These are phyloP conservation scores for Xanthoconium separans DNA, from an alignment of 1,284 basidiomycete genomes.

Conservation along the genomic window DNA sequence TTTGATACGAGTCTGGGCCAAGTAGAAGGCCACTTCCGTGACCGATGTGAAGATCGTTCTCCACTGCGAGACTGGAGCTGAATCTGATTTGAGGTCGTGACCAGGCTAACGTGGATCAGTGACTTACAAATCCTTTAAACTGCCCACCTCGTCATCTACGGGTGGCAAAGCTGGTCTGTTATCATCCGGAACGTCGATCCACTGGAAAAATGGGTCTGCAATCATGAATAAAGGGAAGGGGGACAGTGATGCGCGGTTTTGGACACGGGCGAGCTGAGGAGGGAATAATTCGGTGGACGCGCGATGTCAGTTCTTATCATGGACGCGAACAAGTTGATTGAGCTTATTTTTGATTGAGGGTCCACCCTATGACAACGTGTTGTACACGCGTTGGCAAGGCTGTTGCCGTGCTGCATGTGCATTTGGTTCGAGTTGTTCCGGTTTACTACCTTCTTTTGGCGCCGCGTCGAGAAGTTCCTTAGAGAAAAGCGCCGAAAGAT, in stretches of 20 bases:
- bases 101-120: neutral
- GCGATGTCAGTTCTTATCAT: constrained; percentile 31
- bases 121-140: constrained; percentile 26
- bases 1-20: neutral
- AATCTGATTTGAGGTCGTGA: constrained; percentile 12
- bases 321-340: constrained; percentile 22
- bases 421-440: constrained; percentile 23
- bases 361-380: constrained; percentile 40
- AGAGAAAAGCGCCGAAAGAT: constrained; percentile 11
- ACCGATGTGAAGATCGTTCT: neutral
- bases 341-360: constrained; percentile 35
- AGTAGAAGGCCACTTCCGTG: constrained; percentile 16
- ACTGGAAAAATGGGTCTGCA: constrained; percentile 21
- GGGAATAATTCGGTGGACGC: constrained; percentile 9
- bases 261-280: constrained; percentile 1
- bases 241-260: neutral
- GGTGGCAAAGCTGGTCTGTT: constrained; percentile 15
- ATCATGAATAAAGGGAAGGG: constrained; percentile 12
- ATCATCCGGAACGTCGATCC: constrained; percentile 23
- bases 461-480: constrained; percentile 21
- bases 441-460: constrained; percentile 23
- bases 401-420: constrained; percentile 29
- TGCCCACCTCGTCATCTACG: constrained; percentile 24
- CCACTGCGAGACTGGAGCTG: constrained; percentile 10
- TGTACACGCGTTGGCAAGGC: constrained; percentile 34